Evolutionary conservation across 73 alveolate genomes (phyloP).

Genomic region (Durusdinium trenchii): DNA sequence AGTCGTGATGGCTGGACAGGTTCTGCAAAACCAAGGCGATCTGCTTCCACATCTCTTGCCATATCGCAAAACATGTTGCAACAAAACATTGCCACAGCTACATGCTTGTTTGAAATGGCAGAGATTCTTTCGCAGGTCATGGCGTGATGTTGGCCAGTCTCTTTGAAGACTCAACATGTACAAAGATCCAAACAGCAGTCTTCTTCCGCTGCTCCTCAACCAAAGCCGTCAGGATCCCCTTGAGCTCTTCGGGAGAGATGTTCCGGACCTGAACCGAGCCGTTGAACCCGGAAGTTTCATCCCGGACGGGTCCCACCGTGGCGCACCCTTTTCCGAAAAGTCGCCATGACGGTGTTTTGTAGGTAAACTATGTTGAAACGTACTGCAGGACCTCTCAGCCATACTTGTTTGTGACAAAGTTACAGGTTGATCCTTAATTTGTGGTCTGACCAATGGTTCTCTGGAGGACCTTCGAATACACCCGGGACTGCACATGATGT

Average conservation of each 20-base stretch:
- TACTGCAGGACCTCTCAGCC: too few relatives aligned
- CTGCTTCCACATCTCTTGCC: not conserved
- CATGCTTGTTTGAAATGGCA: not conserved
- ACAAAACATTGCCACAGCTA: not conserved
- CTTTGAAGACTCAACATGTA: not conserved
- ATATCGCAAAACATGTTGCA: not conserved
- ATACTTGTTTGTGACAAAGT: too few relatives aligned
- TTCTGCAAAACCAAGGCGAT: constrained; percentile 15
- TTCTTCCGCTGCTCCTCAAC: constrained; percentile 54
- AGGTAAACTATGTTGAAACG: not conserved
- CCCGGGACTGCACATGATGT: too few relatives aligned
- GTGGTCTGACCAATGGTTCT: too few relatives aligned
- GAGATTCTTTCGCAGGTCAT: not conserved
- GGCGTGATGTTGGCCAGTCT: not conserved
- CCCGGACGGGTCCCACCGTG: not conserved
- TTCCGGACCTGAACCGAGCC: constrained; percentile 50
- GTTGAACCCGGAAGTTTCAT: not conserved
- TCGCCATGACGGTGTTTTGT: not conserved
- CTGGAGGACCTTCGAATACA: too few relatives aligned
- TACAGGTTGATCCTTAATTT: too few relatives aligned
- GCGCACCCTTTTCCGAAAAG: not conserved
- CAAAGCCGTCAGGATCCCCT: constrained; percentile 73
- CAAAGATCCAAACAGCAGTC: not conserved
- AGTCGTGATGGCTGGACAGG: constrained; percentile 76
- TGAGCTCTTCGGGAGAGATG: constrained; percentile 83